Evolutionary conservation across 257 asterid species (phyloP).

Genomic region (Nicotiana knightiana): DNA sequence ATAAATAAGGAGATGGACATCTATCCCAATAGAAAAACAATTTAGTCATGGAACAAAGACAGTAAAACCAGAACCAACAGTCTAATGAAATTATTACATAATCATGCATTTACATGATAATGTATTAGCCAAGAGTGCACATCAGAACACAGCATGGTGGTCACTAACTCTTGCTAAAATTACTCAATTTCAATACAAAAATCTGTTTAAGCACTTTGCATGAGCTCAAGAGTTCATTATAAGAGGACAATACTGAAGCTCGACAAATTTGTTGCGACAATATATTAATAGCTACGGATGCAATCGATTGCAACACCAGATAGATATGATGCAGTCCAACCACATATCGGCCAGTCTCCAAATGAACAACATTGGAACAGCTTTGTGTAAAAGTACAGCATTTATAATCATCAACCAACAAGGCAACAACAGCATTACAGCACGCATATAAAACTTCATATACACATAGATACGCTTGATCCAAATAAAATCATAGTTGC

Average conservation of each 20-base stretch:
- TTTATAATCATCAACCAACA: not conserved
- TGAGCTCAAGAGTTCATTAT: not conserved
- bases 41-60: not conserved
- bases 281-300: not conserved
- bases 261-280: not conserved
- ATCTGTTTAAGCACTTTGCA: not conserved
- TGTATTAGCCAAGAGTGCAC: not conserved
- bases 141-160: not conserved
- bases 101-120: not conserved
- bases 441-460: not conserved
- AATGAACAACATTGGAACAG: not conserved
- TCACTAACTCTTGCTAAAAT: not conserved
- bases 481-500: not conserved
- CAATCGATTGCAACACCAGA: not conserved
- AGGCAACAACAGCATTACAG: not conserved
- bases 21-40: not conserved
- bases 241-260: not conserved
- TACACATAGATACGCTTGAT: not conserved
- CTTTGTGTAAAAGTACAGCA: not conserved
- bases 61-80: not conserved
- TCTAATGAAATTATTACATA: not conserved
- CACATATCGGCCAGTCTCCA: not conserved
- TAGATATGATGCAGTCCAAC: not conserved
- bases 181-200: not conserved
- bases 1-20: not conserved